Evolutionary conservation across 495 filamentous ascomycete species (phyloP).

Genomic region (Aspergillus asperescens): DNA sequence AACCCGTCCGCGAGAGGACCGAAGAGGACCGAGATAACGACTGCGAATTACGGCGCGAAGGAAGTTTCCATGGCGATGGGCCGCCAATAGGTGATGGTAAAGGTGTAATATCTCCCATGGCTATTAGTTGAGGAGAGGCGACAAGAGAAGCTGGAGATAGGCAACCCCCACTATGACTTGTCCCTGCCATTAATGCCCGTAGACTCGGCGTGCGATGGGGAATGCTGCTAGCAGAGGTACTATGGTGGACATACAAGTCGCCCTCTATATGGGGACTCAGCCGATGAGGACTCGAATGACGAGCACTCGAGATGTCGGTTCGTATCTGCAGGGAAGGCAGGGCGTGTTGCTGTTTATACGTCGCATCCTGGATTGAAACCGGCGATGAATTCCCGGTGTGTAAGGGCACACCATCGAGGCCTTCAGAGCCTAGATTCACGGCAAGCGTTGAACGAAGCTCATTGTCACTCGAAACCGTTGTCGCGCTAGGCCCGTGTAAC

Average conservation of each 20-base stretch:
- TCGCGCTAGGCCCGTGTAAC: conserved; percentile 19
- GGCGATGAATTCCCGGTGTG: conserved; percentile 4
- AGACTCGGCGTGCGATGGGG: conserved; percentile 48
- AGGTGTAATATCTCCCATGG: conserved; percentile 87
- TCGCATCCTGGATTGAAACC: conserved; percentile 12
- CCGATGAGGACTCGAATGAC: conserved; percentile 27
- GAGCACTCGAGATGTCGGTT: conserved; percentile 32
- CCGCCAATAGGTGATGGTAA: conserved; percentile 80
- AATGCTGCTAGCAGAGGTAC: conserved; percentile 41
- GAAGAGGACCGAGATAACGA: conserved; percentile 42
- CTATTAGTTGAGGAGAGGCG: conserved; percentile 68
- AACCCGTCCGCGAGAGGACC: conserved; percentile 32
- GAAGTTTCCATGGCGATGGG: conserved; percentile 58
- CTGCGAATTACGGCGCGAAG: conserved; percentile 40
- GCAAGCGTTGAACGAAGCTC: conserved; percentile 12
- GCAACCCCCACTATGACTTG: conserved; percentile 46
- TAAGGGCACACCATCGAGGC: conserved; percentile 5
- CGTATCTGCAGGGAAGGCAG: conserved; percentile 40
- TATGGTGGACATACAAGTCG: conserved; percentile 34
- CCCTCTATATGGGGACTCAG: conserved; percentile 29
- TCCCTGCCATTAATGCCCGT: conserved; percentile 38
- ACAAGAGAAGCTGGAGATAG: conserved; percentile 55
- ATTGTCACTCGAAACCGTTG: conserved; percentile 21
- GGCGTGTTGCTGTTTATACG: conserved; percentile 4
- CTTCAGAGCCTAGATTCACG: conserved; percentile 14